Base-by-base conservation (phyloP, 306 rosid genomes). In the Prunus campanulata region DNA sequence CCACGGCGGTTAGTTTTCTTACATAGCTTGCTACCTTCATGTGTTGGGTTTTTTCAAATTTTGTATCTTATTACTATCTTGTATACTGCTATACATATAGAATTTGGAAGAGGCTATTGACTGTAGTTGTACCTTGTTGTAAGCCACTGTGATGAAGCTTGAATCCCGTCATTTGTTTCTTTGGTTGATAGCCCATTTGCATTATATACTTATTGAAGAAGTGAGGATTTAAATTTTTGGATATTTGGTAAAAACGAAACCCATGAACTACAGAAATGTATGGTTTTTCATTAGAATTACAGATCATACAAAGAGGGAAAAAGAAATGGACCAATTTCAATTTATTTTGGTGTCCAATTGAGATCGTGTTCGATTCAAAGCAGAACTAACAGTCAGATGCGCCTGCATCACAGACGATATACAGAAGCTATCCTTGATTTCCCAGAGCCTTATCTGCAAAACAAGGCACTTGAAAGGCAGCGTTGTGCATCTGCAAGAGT, bases 401-500 rank as follows among this genome's bases (percentile, higher is more conserved):
- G 42, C 42, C 42, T 35, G 42, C 42, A 35, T 35, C 42, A 35
- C 42, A 35, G 8, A 35, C 42, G 42, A 35, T 0, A 35, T 35
- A 35, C 2, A 35, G 42, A 6, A 35, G 8, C 8, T 6, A 35
- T 35, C 42, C 42, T 35, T 35, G 42, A 35, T 1, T 35, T 6
- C 42, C 42, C 1, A 35, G 42, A 35, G 47, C 25, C 47, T 51
- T 66, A 14, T 70, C 65, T 0, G 47, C 80, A 1, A 83, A 78
- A 3, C 77, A 1, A 0, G 83, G 80, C 46, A 74, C 42, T 11
- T 79, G 74, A 42, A 85, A 85, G 5, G 87, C 87, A 72, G 87
- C 87, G 13, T 79, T 74, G 60, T 80, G 91, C 24, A 76, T 85
- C 88, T 80, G 74, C 68, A 32, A 62, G 52, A 74, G 47, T 13